Evolutionary conservation across 352 stramenopile genomes (phyloP), one percentile per base, ranked within the genome.

Genomic region (Phytophthora sp.): DNA sequence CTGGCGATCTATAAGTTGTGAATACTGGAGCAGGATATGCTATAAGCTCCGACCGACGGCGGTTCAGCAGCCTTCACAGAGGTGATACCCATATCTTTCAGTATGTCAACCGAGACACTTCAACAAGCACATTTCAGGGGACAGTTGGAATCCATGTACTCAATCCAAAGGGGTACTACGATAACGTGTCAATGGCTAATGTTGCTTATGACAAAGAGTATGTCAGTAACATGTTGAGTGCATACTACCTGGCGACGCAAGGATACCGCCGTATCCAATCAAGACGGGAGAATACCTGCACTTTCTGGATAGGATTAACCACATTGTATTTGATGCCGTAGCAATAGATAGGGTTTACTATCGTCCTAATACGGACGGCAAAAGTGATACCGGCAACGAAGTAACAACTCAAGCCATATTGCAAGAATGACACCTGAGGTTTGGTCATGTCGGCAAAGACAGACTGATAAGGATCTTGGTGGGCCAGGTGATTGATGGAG

Each of bases 1-100:
- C 36, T 53, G 20, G 35, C 45, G 20, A 59, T 44, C 7, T 59
- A 29, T 69, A 33, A 44, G 54, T 59, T 4, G 61, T 63, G 39
- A 27, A 63, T 52, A 57, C 45, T 49, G 42, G 61, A 16, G 62
- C 45, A 56, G 62, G 47, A 30, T 39, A 60, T 20, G 55, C 54
- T 16, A 51, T 65, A 65, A 70, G 45, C 12, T 53, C 46, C 13
- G 36, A 57, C 8, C 33, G 35, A 44, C 21, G 26, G n/a, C 61
- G 63, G 54, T 70, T 65, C 24, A 64, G 46, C 29, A 24, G 31
- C 2, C 30, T 56, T 15, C 4, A 39, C 20, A 36, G 42, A 51
- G 49, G 38, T 1, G 21, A 18, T n/a, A 56, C 38, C 1, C 58
- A 66, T 21, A 36, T 2, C 3, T 63, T 61, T 18, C 38, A 58